Conservation (phyloP, 768 basidiomycete species). For the Gelatoporia subvermispora region DNA sequence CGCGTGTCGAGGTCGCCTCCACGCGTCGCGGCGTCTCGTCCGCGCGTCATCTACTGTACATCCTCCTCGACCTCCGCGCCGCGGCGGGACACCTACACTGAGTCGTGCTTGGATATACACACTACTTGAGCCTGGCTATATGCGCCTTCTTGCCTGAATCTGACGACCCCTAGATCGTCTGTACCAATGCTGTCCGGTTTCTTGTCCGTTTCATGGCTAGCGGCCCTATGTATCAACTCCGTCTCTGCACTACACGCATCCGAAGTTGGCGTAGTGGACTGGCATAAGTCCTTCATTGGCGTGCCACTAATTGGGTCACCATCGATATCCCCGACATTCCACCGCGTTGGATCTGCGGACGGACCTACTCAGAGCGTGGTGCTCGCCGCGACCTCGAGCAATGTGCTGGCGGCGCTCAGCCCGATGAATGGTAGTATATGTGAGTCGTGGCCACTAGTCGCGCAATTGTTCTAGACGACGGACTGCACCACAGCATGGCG, state of each 20-base stretch:
- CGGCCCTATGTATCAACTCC: neutral
- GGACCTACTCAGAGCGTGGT: conserved; percentile 42
- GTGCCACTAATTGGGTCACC: conserved; percentile 53
- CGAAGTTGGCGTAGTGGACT: conserved; percentile 81
- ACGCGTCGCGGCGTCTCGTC: too few relatives aligned
- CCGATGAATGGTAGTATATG: conserved; percentile 66
- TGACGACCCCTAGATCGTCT: too few relatives aligned
- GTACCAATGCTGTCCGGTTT: too few relatives aligned
- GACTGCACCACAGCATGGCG: conserved; percentile 61
- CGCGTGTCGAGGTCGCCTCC: too few relatives aligned
- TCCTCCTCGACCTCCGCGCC: too few relatives aligned
- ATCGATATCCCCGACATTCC: conserved; percentile 57
- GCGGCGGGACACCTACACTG: too few relatives aligned
- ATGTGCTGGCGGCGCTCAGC: conserved; percentile 74
- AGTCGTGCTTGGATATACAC: too few relatives aligned
- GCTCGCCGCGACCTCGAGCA: conserved; percentile 62
- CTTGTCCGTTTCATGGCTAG: neutral
- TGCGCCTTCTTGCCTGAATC: conserved; percentile 1
- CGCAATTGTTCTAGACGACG: neutral
- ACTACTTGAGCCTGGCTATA: conserved; percentile 1
- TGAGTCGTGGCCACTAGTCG: conserved; percentile 29
- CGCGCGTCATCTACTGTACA: too few relatives aligned
- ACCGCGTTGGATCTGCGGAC: conserved; percentile 27
- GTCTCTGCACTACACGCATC: conserved; percentile 43
- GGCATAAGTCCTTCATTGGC: conserved; percentile 78